phyloP scores from a whole-genome alignment of 768 basidiomycete genomes.

The Steccherinum ochraceum region DNA sequence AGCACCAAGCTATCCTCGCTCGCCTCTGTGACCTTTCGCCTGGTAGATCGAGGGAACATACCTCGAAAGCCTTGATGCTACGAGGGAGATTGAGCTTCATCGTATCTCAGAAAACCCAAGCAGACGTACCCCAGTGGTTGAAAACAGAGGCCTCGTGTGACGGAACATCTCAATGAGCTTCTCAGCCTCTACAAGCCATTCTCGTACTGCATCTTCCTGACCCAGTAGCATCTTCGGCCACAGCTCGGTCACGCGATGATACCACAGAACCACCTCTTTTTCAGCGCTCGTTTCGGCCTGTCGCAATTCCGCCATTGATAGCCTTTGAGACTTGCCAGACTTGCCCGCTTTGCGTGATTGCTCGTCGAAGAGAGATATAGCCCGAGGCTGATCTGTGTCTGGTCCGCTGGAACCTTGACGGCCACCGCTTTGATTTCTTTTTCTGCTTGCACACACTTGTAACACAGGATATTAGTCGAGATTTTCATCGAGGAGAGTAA shows the following conservation, averaged over 20 bases:
- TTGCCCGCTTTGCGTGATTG: constrained; percentile 35
- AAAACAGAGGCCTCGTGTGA: constrained; percentile 79
- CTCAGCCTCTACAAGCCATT: constrained; percentile 83
- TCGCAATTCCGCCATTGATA: constrained; percentile 54
- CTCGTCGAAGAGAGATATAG: constrained; percentile 60
- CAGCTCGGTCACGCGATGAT: constrained; percentile 52
- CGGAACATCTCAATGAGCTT: constrained; percentile 85
- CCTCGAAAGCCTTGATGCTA: constrained; percentile 46
- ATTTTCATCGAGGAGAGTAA: constrained; percentile 24
- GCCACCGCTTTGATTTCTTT: constrained; percentile 8
- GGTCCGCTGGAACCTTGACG: constrained; percentile 12
- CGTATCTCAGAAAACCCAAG: not conserved
- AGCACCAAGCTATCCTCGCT: constrained; percentile 71
- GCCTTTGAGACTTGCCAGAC: constrained; percentile 35
- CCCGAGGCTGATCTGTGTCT: too few relatives aligned
- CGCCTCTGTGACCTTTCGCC: constrained; percentile 38
- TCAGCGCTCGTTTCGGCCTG: constrained; percentile 56
- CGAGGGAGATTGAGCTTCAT: not conserved
- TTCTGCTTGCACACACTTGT: constrained; percentile 10
- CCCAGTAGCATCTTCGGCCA: constrained; percentile 51
- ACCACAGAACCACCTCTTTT: constrained; percentile 56
- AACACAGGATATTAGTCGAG: too few relatives aligned
- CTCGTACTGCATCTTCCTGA: constrained; percentile 46
- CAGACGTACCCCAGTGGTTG: constrained; percentile 62
- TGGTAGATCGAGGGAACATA: constrained; percentile 52